Percentiles rank a stretch among this genome's conserved stretches.
Evolutionary conservation across 805 yeast genomes (phyloP).

Genomic region (Clavispora asparagi): DNA sequence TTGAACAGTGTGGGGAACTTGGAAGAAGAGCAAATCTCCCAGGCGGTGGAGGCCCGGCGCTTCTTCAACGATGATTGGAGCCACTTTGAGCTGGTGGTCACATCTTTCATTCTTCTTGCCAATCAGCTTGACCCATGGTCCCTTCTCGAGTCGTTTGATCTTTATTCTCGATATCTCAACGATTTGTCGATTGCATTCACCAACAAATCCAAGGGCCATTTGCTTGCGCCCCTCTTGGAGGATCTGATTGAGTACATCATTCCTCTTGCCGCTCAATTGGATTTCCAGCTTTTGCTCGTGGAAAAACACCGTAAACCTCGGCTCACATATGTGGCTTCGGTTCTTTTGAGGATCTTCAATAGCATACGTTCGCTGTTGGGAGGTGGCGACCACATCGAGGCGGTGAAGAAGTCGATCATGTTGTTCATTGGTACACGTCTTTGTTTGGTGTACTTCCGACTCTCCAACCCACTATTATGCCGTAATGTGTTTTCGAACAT

Average conservation of each 20-base stretch:
- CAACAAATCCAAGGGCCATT: slow-evolving; percentile 36
- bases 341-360: slow-evolving; percentile 55
- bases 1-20: slow-evolving; percentile 18
- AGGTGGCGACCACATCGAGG: slow-evolving; percentile 30
- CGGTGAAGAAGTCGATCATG: slow-evolving; percentile 44
- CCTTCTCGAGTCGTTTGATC: slow-evolving; percentile 47
- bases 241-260: slow-evolving; percentile 34
- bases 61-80: slow-evolving; percentile 35
- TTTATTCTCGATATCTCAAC: slow-evolving; percentile 43
- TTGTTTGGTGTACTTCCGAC: slow-evolving; percentile 51
- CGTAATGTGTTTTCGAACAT: slow-evolving; percentile 58
- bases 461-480: slow-evolving; percentile 54
- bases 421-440: slow-evolving; percentile 49
- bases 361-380: slow-evolving; percentile 48
- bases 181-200: slow-evolving; percentile 46
- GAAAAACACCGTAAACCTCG: slow-evolving; percentile 41
- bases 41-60: slow-evolving; percentile 17
- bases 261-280: slow-evolving; percentile 41
- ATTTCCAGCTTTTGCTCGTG: slow-evolving; percentile 36
- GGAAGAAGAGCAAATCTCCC: slow-evolving; percentile 12
- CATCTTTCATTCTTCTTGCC: slow-evolving; percentile 43
- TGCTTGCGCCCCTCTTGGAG: slow-evolving; percentile 32
- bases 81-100: slow-evolving; percentile 42
- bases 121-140: slow-evolving; percentile 53
- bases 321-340: slow-evolving; percentile 46